These are phyloP conservation scores for Saturnispora zaruensis DNA, from an alignment of 805 yeast species.

Conservation along the genomic window DNA sequence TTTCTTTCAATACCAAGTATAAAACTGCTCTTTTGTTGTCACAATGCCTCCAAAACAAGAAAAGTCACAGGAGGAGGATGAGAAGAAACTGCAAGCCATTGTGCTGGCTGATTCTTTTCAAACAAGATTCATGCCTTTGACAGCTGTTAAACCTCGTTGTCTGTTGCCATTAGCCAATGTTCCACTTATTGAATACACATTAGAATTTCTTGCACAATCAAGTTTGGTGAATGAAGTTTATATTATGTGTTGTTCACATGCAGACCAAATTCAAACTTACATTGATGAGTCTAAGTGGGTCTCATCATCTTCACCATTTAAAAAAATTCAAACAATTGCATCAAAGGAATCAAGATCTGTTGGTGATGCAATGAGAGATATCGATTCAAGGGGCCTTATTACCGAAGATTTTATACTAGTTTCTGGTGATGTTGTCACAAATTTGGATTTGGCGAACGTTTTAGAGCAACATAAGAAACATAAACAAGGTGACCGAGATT, in stretches of 20 bases:
- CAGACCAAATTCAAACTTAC: constrained; percentile 78
- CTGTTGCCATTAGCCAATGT: constrained; percentile 85
- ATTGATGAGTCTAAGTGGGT: constrained; percentile 69
- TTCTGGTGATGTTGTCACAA: constrained; percentile 93
- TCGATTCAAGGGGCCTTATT: constrained; percentile 84
- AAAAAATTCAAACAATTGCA: constrained; percentile 64
- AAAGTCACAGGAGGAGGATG: constrained; percentile 36
- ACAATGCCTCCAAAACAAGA: constrained; percentile 21
- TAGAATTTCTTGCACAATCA: constrained; percentile 87
- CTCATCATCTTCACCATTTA: constrained; percentile 66
- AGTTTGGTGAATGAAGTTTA: constrained; percentile 78
- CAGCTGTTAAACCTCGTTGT: constrained; percentile 81
- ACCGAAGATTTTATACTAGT: constrained; percentile 84
- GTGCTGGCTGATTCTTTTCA: constrained; percentile 92
- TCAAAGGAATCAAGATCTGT: constrained; percentile 84
- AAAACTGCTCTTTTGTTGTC: not conserved
- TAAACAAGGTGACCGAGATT: constrained; percentile 73
- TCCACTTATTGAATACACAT: constrained; percentile 88
- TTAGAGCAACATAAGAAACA: constrained; percentile 66
- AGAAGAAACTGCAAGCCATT: constrained; percentile 79
- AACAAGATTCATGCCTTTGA: constrained; percentile 86
- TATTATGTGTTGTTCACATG: constrained; percentile 84
- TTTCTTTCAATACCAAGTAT: not conserved
- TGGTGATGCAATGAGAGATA: constrained; percentile 95
- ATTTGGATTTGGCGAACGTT: constrained; percentile 69